phyloP scores from a whole-genome alignment of 108 stramenopile species.

The Cyclostephanos tholiformis region DNA sequence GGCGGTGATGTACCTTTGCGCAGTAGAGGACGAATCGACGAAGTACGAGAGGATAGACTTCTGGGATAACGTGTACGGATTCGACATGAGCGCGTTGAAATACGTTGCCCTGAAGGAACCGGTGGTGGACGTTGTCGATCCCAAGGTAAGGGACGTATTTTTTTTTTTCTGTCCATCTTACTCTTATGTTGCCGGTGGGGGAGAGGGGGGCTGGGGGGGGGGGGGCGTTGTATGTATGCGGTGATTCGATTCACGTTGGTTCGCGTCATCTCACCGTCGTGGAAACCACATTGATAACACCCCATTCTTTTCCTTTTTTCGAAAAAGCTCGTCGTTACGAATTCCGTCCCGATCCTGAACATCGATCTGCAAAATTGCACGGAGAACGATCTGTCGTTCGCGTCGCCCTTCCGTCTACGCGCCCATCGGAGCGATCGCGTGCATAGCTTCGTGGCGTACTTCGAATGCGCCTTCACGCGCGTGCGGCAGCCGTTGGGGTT shows the following conservation, averaged over 20 bases:
- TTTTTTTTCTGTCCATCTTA: too few relatives aligned
- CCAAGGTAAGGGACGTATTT: slow-evolving; percentile 59
- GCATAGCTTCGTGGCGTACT: slow-evolving; percentile 94
- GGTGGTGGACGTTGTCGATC: slow-evolving; percentile 93
- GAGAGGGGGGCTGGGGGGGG: too few relatives aligned
- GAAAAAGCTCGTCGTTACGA: slow-evolving; percentile 78
- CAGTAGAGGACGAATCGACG: slow-evolving; percentile 85
- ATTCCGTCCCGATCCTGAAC: slow-evolving; percentile 81
- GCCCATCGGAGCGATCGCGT: slow-evolving; percentile 83
- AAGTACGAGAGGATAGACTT: slow-evolving; percentile 79
- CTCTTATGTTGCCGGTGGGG: too few relatives aligned
- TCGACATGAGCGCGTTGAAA: slow-evolving; percentile 94
- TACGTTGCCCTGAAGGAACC: slow-evolving; percentile 93
- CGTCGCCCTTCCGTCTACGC: slow-evolving; percentile 65
- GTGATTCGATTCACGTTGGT: too few relatives aligned
- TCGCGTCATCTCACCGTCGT: too few relatives aligned
- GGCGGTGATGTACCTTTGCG: slow-evolving; percentile 88
- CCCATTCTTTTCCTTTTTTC: too few relatives aligned
- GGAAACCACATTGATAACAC: too few relatives aligned
- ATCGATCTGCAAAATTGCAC: slow-evolving; percentile 90
- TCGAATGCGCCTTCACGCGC: slow-evolving; percentile 94
- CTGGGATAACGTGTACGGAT: slow-evolving; percentile 97
- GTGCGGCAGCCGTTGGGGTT: slow-evolving; percentile 95
- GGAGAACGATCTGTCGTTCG: slow-evolving; percentile 89
- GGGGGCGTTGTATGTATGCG: too few relatives aligned